These are phyloP conservation scores for Sicyos baderoa DNA, from an alignment of 306 rosid genomes.

Conservation along the genomic window DNA sequence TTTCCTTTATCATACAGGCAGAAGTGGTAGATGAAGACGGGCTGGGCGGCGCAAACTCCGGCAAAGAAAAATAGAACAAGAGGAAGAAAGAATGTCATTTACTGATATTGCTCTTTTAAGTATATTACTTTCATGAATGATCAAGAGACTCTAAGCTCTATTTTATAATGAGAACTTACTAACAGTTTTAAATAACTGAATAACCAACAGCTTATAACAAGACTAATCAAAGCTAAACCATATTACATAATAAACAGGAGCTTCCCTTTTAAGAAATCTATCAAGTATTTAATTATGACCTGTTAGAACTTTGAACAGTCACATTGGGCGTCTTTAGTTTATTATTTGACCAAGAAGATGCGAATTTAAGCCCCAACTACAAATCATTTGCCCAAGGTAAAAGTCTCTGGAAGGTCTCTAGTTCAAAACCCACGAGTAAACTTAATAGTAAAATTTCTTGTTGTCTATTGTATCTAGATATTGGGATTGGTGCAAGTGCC, in stretches of 20 bases:
- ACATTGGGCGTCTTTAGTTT: background rate
- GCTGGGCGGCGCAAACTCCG: background rate
- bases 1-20: background rate
- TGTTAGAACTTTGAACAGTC: background rate
- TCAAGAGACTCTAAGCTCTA: too few species aligned
- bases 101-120: background rate
- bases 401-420: too few species aligned
- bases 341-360: background rate
- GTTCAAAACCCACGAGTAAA: too few species aligned
- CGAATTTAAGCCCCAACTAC: background rate
- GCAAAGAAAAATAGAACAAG: background rate
- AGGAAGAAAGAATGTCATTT: conserved; percentile 1
- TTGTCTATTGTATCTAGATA: too few species aligned
- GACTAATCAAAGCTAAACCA: too few species aligned
- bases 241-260: background rate
- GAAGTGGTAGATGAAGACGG: background rate
- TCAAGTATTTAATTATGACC: background rate
- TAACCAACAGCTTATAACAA: too few species aligned
- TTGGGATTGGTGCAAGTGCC: too few species aligned
- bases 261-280: background rate
- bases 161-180: too few species aligned
- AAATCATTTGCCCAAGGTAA: background rate
- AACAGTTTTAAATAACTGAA: too few species aligned
- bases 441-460: too few species aligned
- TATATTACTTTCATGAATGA: too few species aligned